Base-by-base conservation (phyloP, 2,329 filamentous ascomycete genomes). In the Stachybotrys elegans region DNA sequence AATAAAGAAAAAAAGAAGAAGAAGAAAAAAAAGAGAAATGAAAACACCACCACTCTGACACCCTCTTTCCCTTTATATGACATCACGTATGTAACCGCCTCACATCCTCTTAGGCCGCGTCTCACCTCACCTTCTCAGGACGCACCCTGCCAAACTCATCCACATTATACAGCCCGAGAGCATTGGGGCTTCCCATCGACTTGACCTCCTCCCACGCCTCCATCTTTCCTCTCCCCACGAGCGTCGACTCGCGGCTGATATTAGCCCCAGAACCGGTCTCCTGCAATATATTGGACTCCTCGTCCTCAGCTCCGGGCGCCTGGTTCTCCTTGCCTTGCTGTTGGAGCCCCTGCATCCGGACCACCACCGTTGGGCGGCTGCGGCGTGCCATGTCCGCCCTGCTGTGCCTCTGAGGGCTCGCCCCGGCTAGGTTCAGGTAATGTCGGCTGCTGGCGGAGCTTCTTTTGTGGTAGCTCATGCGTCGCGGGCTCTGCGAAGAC, bases 131-230 rank as follows among this genome's bases (percentile, higher is more conserved):
- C 47, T 62, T 55, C n/a, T 65, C 65, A 3, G 69, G 71, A 21
- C 69, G 70, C 22, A 58, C 57, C 47, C 68, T 60, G 45, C 73
- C 51, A 41, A 74, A 74, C 2, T 70, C 72, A 22, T 74, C 68
- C 40, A 62, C 55, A 46, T 74, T 70, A 47, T 75, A 75, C 40
- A 72, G 42, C 2, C 66, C 67, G 22, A 69, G 45, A 25, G 67
- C 73, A 17, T 71, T 68, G 1, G 59, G 53, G 14, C 68, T 69
- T 17, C 48, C 49, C 1, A 58, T 48, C 21, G 50, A 39, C 23
- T 49, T 49, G n/a, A 51, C 46, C 7, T 50, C 45, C 48, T 51
- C 52, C 14, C 54, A 52, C 7, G 56, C 57, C 3, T 48, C 47
- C 5, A 53, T 29, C 25, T 29, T 29, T 14, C 8, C 14, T 8